These are phyloP conservation scores for Coix lacrymajobi DNA, from an alignment of 176 grass and related monocot species.

Conservation along the genomic window DNA sequence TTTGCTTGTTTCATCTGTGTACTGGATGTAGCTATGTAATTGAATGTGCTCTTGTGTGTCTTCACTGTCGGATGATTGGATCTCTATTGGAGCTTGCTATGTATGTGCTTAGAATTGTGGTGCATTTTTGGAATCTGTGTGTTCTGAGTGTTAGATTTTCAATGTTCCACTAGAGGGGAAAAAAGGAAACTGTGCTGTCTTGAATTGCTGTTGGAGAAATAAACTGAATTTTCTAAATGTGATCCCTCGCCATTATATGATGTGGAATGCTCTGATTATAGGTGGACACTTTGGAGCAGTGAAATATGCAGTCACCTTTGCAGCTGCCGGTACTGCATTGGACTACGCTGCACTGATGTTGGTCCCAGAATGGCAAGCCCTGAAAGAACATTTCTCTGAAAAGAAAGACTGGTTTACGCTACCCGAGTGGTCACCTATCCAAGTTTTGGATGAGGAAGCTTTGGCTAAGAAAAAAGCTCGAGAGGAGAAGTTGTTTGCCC, in stretches of 20 bases:
- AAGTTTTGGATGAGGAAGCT: conserved; percentile 83
- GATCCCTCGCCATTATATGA: not conserved
- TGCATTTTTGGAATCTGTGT: not conserved
- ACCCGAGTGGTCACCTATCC: conserved; percentile 78
- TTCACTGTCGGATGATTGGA: not conserved
- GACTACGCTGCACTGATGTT: conserved; percentile 52
- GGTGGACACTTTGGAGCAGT: conserved; percentile 74
- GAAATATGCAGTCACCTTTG: conserved; percentile 64
- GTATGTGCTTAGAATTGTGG: not conserved
- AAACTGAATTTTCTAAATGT: not conserved
- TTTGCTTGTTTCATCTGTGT: not conserved
- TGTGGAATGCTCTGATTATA: conserved; percentile 11
- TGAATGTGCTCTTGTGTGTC: not conserved
- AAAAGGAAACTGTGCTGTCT: not conserved
- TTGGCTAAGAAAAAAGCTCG: conserved; percentile 56
- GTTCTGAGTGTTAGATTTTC: not conserved
- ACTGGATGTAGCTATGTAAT: not conserved
- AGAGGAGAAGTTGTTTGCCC: conserved; percentile 44
- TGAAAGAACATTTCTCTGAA: conserved; percentile 29
- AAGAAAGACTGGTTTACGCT: conserved; percentile 58
- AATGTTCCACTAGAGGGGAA: not conserved
- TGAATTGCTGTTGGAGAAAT: not conserved
- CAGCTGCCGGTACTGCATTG: conserved; percentile 57
- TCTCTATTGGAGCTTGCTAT: not conserved
- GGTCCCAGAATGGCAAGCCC: conserved; percentile 36